Conservation (phyloP, 1,284 basidiomycete species). For the Xerocomus amazonicus region DNA sequence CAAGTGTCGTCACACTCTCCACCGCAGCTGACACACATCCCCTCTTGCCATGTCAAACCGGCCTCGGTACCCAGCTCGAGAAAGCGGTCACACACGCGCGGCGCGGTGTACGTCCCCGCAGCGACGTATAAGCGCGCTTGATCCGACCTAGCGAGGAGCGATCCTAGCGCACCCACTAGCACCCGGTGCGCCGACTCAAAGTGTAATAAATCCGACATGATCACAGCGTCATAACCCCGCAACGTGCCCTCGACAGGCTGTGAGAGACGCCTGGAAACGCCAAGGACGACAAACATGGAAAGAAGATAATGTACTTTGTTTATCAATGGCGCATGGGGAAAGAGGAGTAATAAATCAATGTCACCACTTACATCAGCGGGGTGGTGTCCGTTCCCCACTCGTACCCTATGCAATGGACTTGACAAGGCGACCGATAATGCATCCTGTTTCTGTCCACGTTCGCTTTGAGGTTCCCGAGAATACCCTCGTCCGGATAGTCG, state of each 20-base stretch:
- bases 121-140: constrained; percentile 53
- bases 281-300: neutral
- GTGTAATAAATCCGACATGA: constrained; percentile 69
- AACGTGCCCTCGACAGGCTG: constrained; percentile 12
- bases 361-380: constrained; percentile 45
- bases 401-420: constrained; percentile 48
- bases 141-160: constrained; percentile 44
- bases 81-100: constrained; percentile 54
- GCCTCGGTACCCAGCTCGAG: constrained; percentile 40
- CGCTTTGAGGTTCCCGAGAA: constrained; percentile 50
- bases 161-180: constrained; percentile 48
- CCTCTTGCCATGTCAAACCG: constrained; percentile 49
- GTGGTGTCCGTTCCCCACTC: constrained; percentile 58
- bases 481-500: constrained; percentile 63
- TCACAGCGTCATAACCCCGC: constrained; percentile 52
- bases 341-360: constrained; percentile 1
- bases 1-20: constrained; percentile 32
- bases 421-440: constrained; percentile 38
- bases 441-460: constrained; percentile 51
- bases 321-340: neutral
- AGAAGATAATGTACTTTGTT: too few species aligned
- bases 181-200: constrained; percentile 58
- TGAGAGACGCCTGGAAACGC: constrained; percentile 14
- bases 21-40: neutral
- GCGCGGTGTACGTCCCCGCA: constrained; percentile 59